These are phyloP conservation scores for Aspergillus japonicus DNA, from an alignment of 2,329 filamentous ascomycete genomes.

Conservation along the genomic window DNA sequence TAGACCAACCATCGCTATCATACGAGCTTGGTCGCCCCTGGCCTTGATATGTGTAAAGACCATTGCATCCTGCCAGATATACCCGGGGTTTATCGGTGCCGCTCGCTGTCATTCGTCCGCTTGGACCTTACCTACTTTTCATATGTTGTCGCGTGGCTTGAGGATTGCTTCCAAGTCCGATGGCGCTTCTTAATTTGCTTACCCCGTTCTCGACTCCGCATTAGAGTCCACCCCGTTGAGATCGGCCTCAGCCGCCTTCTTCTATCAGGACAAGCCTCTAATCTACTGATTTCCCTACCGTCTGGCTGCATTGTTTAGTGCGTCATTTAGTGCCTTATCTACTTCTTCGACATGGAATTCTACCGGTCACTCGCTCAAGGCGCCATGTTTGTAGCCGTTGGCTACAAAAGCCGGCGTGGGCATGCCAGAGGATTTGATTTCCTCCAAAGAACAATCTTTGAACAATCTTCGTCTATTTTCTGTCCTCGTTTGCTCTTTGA, in stretches of 20 bases:
- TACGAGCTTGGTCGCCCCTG: not conserved
- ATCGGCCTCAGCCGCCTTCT: not conserved
- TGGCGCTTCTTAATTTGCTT: not conserved
- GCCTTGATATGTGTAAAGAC: not conserved
- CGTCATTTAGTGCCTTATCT: not conserved
- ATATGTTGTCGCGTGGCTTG: not conserved
- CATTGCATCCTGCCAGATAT: not conserved
- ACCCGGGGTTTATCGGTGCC: not conserved
- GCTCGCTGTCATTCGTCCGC: slow-evolving; percentile 4
- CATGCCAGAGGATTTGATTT: not conserved
- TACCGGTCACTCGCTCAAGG: not conserved
- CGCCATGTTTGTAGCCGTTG: not conserved
- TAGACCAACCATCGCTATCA: not conserved
- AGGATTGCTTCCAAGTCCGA: not conserved
- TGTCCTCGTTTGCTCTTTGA: not conserved
- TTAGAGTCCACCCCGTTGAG: not conserved
- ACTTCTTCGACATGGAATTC: not conserved
- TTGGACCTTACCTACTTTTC: slow-evolving; percentile 16
- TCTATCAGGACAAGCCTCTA: slow-evolving; percentile 4
- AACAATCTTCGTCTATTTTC: not conserved
- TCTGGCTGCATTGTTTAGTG: not conserved
- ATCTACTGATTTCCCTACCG: slow-evolving; percentile 1
- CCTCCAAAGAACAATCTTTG: too few species aligned
- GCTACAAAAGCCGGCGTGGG: slow-evolving; percentile 9
- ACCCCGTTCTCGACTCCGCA: not conserved